These are phyloP conservation scores for Quercus glauca DNA, from an alignment of 306 rosid genomes.

Conservation along the genomic window DNA sequence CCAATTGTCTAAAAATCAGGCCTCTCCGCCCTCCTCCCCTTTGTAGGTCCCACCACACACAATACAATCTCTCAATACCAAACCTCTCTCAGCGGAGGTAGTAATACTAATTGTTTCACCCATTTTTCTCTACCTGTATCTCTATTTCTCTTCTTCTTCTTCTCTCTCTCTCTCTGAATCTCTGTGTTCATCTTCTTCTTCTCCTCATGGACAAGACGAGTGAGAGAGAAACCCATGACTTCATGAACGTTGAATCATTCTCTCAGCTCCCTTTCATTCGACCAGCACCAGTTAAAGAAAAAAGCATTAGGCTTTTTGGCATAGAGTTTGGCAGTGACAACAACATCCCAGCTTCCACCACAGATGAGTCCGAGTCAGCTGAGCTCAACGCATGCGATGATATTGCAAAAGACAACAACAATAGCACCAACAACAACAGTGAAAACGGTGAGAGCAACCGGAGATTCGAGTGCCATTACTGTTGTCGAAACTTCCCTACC, in stretches of 20 bases:
- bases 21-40: slow-evolving; percentile 35
- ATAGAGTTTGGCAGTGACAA: slow-evolving; percentile 53
- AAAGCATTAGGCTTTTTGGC: slow-evolving; percentile 77
- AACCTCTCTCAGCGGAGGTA: too few relatives aligned
- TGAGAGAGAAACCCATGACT: slow-evolving; percentile 80
- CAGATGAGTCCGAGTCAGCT: slow-evolving; percentile 25
- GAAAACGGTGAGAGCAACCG: slow-evolving; percentile 52
- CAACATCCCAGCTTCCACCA: neutral
- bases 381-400: slow-evolving; percentile 35
- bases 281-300: slow-evolving; percentile 57
- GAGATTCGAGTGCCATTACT: slow-evolving; percentile 89
- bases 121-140: neutral
- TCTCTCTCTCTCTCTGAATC: neutral
- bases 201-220: slow-evolving; percentile 55
- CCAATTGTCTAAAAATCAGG: slow-evolving; percentile 49
- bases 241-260: slow-evolving; percentile 93
- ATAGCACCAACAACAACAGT: neutral
- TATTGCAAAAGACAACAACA: slow-evolving; percentile 7
- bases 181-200: neutral
- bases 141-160: neutral
- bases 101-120: neutral
- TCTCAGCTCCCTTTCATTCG: slow-evolving; percentile 97
- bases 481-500: slow-evolving; percentile 91
- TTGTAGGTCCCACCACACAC: slow-evolving; percentile 58
- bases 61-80: neutral